A percentile compares a stretch with the other conserved stretches of the same genome.
phyloP scores from a whole-genome alignment of 345 rosid species.

The Hibiscus trionum region DNA sequence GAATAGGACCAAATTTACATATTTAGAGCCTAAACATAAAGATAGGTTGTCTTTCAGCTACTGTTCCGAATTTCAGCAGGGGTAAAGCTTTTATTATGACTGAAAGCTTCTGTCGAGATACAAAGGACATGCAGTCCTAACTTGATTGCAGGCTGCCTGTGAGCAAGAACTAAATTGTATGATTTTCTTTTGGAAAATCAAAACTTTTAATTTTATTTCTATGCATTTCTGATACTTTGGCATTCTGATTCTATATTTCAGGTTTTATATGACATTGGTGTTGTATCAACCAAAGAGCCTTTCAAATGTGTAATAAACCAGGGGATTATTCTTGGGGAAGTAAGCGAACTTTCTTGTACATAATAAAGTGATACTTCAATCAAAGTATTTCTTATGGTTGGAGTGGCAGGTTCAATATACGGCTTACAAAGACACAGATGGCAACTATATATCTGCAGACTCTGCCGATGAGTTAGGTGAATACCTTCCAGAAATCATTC shows the following conservation, averaged over 20 bases:
- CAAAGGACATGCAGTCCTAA: neutral
- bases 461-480: slow-evolving; percentile 33
- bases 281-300: slow-evolving; percentile 90
- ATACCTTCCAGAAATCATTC: slow-evolving; percentile 47
- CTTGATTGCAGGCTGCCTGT: neutral
- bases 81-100: neutral
- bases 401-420: slow-evolving; percentile 73
- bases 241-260: slow-evolving; percentile 24
- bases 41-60: neutral
- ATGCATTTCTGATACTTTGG: neutral
- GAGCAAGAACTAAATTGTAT: neutral
- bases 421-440: slow-evolving; percentile 61
- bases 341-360: slow-evolving; percentile 26
- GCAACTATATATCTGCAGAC: slow-evolving; percentile 67
- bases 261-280: slow-evolving; percentile 91
- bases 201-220: slow-evolving; percentile 6
- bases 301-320: slow-evolving; percentile 95
- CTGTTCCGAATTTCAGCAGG: neutral
- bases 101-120: neutral
- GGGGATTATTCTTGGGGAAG: slow-evolving; percentile 97
- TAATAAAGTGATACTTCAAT: slow-evolving; percentile 2
- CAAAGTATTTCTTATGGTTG: slow-evolving; percentile 20
- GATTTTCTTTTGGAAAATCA: neutral
- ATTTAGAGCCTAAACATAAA: slow-evolving; percentile 7
- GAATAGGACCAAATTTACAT: neutral